A percentile compares a stretch with the other conserved stretches of the same genome.
Conservation (phyloP, 1,139 yeast genomes). For the Suhomyces bokatorum region DNA sequence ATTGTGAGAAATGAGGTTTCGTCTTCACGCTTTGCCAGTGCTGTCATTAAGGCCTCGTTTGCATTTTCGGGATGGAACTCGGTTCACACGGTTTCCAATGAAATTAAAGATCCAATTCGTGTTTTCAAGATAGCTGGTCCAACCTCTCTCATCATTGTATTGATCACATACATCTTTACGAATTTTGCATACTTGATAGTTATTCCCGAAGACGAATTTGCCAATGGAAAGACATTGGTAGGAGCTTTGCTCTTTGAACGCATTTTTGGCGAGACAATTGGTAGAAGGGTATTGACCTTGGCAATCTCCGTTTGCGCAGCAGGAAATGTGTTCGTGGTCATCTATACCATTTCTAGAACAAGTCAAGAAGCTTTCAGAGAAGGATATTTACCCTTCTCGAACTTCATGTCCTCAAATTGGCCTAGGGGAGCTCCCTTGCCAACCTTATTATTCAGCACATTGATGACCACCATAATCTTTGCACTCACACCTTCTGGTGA, state of each 20-base stretch:
- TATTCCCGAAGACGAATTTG: slow-evolving; percentile 54
- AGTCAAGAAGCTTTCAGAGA: slow-evolving; percentile 67
- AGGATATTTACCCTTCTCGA: slow-evolving; percentile 58
- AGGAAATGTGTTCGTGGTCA: slow-evolving; percentile 62
- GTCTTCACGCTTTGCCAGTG: slow-evolving; percentile 52
- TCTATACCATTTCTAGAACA: slow-evolving; percentile 59
- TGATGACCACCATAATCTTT: slow-evolving; percentile 43
- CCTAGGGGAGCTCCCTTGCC: slow-evolving; percentile 60
- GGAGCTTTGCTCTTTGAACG: slow-evolving; percentile 61
- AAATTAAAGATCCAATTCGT: slow-evolving; percentile 56
- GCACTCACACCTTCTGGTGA: slow-evolving; percentile 74
- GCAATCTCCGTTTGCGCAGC: slow-evolving; percentile 61
- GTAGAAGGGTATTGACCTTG: slow-evolving; percentile 53
- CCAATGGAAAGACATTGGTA: slow-evolving; percentile 54
- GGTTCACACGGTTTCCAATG: slow-evolving; percentile 62
- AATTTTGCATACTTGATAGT: slow-evolving; percentile 59
- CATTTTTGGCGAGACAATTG: slow-evolving; percentile 53
- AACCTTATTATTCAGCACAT: slow-evolving; percentile 40
- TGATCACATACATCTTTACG: slow-evolving; percentile 53
- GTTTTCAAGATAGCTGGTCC: slow-evolving; percentile 66
- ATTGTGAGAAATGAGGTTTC: slow-evolving; percentile 31
- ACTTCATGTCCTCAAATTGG: slow-evolving; percentile 54
- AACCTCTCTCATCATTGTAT: slow-evolving; percentile 47
- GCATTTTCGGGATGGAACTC: slow-evolving; percentile 67
- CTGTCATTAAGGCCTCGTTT: slow-evolving; percentile 59